Conservation (phyloP, 2,329 filamentous ascomycete genomes). For the Leptographium radiaticola region DNA sequence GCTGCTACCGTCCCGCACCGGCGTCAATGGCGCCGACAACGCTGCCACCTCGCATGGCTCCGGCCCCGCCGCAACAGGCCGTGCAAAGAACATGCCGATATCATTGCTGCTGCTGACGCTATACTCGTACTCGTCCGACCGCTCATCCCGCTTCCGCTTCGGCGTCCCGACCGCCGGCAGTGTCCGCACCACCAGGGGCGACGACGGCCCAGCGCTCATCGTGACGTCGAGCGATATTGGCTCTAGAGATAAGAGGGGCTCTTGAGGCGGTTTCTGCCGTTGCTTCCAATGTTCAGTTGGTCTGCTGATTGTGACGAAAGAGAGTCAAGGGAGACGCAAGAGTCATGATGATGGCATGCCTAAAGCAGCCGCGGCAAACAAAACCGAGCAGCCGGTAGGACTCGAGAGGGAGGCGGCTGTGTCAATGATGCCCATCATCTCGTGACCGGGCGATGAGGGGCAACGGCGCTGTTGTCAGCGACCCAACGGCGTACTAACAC, state of each 20-base stretch:
- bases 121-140: not conserved
- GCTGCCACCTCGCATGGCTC: no score
- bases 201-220: not conserved
- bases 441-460: no score
- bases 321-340: no score
- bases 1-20: slow-evolving; percentile 26
- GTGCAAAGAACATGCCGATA: not conserved
- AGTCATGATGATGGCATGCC: no score
- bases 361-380: no score
- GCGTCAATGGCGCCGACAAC: not conserved
- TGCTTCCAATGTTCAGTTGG: no score
- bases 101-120: not conserved
- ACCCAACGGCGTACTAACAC: no score
- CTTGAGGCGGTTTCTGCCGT: not conserved
- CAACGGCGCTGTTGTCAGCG: no score
- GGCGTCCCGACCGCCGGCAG: not conserved
- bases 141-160: slow-evolving; percentile 1
- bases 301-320: no score
- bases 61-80: not conserved
- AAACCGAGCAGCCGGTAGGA: no score
- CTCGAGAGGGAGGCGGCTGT: no score
- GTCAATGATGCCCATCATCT: no score
- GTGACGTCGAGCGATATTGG: not conserved
- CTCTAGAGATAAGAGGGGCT: not conserved
- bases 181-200: not conserved